Evolutionary conservation across 805 yeast species (phyloP).

Genomic region (Ogataea thermomethanolica): DNA sequence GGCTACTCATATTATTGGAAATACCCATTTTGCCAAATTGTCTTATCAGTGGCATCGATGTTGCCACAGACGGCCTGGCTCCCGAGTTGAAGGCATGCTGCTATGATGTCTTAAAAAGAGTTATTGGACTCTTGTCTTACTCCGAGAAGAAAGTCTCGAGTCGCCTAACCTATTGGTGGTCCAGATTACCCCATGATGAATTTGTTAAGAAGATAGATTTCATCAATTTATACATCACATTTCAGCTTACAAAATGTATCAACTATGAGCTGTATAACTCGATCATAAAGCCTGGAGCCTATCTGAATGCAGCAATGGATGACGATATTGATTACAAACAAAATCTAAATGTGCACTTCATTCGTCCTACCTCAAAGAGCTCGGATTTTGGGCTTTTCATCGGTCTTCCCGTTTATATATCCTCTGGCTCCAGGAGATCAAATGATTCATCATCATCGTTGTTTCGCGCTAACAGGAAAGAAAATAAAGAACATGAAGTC

Average conservation of each 20-base stretch:
- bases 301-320: constrained; percentile 14
- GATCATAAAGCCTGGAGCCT: constrained; percentile 20
- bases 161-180: constrained; percentile 52
- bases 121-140: constrained; percentile 64
- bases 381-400: constrained; percentile 26
- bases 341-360: constrained; percentile 22
- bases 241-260: constrained; percentile 59
- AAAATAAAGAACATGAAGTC: constrained; percentile 21
- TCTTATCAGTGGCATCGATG: constrained; percentile 32
- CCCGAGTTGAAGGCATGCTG: constrained; percentile 53
- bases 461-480: constrained; percentile 15
- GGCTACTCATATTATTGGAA: constrained; percentile 65
- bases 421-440: constrained; percentile 18
- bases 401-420: constrained; percentile 25
- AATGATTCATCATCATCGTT: constrained; percentile 7
- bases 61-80: constrained; percentile 22
- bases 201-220: constrained; percentile 59
- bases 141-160: constrained; percentile 38
- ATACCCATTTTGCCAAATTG: constrained; percentile 59
- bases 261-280: constrained; percentile 31
- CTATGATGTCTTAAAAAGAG: constrained; percentile 67
- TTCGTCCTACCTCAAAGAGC: constrained; percentile 25
- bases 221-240: constrained; percentile 73
- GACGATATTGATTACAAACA: constrained; percentile 33
- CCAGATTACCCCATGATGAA: constrained; percentile 38